Conservation (phyloP, 2,329 filamentous ascomycete species). For the Penicillium verrucosum region DNA sequence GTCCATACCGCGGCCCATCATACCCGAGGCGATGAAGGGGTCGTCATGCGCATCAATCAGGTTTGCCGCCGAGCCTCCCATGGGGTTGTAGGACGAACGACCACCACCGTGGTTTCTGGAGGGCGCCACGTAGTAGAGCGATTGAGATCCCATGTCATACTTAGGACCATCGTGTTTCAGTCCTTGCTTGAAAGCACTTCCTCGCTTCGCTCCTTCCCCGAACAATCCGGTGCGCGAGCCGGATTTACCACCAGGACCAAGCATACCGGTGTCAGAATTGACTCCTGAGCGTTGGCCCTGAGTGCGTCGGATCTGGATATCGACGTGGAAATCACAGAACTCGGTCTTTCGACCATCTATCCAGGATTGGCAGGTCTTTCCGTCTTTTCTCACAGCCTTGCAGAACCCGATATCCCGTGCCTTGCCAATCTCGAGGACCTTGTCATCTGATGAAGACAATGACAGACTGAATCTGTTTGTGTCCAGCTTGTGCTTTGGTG, state of each 20-base stretch:
- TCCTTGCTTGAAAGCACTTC: slow-evolving; percentile 17
- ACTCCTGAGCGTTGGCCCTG: slow-evolving; percentile 71
- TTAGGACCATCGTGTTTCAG: slow-evolving; percentile 36
- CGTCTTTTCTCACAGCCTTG: slow-evolving; percentile 79
- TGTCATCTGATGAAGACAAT: slow-evolving; percentile 81
- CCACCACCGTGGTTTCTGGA: slow-evolving; percentile 22
- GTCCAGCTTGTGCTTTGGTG: slow-evolving; percentile 68
- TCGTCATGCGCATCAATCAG: slow-evolving; percentile 44
- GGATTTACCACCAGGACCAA: slow-evolving; percentile 38
- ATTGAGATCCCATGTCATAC: slow-evolving; percentile 43
- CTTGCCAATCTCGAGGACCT: slow-evolving; percentile 81
- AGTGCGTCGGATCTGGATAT: slow-evolving; percentile 71
- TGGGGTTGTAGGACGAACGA: slow-evolving; percentile 22
- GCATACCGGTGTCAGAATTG: slow-evolving; percentile 62
- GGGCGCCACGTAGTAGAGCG: slow-evolving; percentile 46
- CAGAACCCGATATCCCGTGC: slow-evolving; percentile 86
- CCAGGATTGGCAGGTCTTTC: slow-evolving; percentile 76
- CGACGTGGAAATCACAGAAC: slow-evolving; percentile 90
- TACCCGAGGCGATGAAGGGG: slow-evolving; percentile 41
- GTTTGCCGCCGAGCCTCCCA: slow-evolving; percentile 37
- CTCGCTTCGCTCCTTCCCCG: slow-evolving; percentile 18
- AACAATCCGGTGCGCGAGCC: slow-evolving; percentile 45
- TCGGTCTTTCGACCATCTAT: slow-evolving; percentile 84
- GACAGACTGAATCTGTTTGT: slow-evolving; percentile 83
- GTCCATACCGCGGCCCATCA: slow-evolving; percentile 39